Evolutionary conservation across 805 yeast genomes (phyloP), one percentile per base, ranked within the genome.

Genomic region (Jamesozyma rosinii): DNA sequence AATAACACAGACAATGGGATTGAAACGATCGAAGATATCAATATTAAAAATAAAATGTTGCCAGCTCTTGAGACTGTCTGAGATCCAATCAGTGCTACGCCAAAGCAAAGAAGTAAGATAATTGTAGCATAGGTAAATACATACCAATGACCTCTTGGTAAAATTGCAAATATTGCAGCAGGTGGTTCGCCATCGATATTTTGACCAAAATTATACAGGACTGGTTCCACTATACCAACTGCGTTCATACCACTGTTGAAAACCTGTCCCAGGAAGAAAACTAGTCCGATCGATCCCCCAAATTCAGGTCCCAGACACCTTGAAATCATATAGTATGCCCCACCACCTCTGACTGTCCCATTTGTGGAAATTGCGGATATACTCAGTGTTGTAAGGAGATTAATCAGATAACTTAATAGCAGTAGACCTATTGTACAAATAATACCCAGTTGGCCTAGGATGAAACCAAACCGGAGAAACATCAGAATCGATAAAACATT

Each of bases 331-430:
- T 88, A 92, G 60, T 92, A 92, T 0, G 97, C 97, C 38, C 99
- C 99, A 14, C 99, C 99, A 13, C 97, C 97, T 52, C 88, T 76
- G 2, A 92, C 97, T 0, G 95, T 87, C 19, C 99, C 99, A 58
- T 92, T 92, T 1, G 99, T 92, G 2, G 97, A 87, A 47, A 92
- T 92, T 1, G 98, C 98, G 43, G 95, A 84, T 45, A 92, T 80
- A 18, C 95, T 85, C 51, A 92, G 64, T 0, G 95, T 86, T 0
- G 98, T 92, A 44, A 92, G 68, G 5, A 87, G 68, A 58, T 90
- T 83, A 49, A 92, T 87, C 3, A 77, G 58, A 59, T 89, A 92
- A 38, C 95, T 83, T 60, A 87, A 59, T 2, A 81, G 43, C 32
- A 92, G 67, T 19, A 90, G 64, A 1, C 76, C 63, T 20, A 88